Percentiles rank a stretch among this genome's conserved stretches.
These are phyloP conservation scores for Oryza longistaminata DNA, from an alignment of 176 grass and related monocot species.

Conservation along the genomic window DNA sequence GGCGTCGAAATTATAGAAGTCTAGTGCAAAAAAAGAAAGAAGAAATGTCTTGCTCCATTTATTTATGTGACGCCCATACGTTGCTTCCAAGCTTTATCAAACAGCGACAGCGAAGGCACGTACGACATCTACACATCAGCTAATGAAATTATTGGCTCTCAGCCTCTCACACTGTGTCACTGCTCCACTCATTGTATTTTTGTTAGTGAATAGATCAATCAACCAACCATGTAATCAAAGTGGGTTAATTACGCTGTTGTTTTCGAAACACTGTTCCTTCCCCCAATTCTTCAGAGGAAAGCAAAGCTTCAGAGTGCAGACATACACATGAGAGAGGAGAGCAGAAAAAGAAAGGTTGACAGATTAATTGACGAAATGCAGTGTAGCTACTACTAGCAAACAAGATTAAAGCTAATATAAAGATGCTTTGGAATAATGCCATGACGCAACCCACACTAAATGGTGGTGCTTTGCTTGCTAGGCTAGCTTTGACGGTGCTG, in stretches of 20 bases:
- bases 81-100: constrained; percentile 38
- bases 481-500: neutral
- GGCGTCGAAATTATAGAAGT: neutral
- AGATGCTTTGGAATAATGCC: constrained; percentile 35
- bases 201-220: constrained; percentile 8
- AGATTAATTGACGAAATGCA: neutral
- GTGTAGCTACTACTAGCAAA: constrained; percentile 28
- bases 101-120: neutral
- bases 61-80: neutral
- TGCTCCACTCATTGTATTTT: constrained; percentile 2
- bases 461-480: neutral
- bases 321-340: neutral
- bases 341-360: neutral
- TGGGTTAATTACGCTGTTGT: constrained; percentile 5
- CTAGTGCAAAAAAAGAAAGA: neutral
- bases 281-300: constrained; percentile 25
- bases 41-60: neutral
- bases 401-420: constrained; percentile 15
- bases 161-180: neutral
- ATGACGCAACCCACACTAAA: constrained; percentile 24
- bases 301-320: constrained; percentile 9
- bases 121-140: constrained; percentile 30
- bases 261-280: neutral
- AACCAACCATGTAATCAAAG: neutral
- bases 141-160: constrained; percentile 3